These are phyloP conservation scores for Somion occarium DNA, from an alignment of 1,284 basidiomycete species.

Conservation along the genomic window DNA sequence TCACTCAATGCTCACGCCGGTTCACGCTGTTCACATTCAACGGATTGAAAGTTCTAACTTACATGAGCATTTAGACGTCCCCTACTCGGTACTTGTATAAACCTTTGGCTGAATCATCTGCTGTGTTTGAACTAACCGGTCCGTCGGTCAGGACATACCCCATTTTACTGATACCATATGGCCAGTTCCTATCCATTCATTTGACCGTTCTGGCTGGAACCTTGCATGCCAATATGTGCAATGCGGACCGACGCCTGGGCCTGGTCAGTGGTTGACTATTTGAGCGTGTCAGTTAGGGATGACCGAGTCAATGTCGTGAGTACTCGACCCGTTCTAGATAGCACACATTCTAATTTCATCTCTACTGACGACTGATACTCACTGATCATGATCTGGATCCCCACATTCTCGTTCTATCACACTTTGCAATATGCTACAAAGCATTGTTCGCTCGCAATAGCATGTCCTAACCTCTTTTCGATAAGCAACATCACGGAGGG, in stretches of 20 bases:
- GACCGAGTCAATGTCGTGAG: neutral
- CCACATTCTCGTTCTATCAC: neutral
- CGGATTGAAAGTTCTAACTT: neutral
- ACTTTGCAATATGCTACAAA: neutral
- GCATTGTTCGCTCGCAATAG: neutral
- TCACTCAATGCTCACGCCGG: neutral
- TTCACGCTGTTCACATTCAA: no score
- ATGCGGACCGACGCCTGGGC: no score
- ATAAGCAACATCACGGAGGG: neutral
- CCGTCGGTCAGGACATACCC: neutral
- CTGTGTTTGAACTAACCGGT: neutral
- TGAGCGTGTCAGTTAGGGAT: neutral
- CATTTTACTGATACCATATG: neutral
- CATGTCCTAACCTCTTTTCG: neutral
- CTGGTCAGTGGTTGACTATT: neutral
- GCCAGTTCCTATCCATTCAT: neutral
- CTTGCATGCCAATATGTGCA: neutral
- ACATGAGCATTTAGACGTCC: neutral
- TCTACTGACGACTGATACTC: neutral
- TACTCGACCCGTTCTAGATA: neutral
- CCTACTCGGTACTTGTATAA: neutral
- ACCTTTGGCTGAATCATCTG: neutral
- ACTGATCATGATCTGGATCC: neutral
- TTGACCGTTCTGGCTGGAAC: neutral
- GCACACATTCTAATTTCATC: neutral